Evolutionary conservation across 116 monocot species (phyloP).

Genomic region (Posidonia oceanica): DNA sequence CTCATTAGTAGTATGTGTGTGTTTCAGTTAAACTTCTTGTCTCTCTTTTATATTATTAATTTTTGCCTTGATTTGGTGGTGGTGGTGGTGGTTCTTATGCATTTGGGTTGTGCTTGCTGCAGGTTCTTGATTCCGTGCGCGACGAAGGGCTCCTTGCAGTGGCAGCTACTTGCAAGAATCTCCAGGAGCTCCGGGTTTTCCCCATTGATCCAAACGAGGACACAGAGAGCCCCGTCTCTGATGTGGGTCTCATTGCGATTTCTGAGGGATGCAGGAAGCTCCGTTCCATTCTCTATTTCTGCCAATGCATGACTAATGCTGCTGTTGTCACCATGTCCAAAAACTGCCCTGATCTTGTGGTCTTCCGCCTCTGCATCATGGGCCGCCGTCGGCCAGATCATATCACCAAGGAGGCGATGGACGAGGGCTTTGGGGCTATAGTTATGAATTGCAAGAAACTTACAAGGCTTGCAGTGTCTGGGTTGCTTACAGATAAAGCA

Average conservation of each 20-base stretch:
- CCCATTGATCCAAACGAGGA: conserved; percentile 54
- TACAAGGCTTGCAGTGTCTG: conserved; percentile 75
- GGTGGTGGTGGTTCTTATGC: neutral
- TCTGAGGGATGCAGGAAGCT: conserved; percentile 77
- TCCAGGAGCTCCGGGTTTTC: conserved; percentile 70
- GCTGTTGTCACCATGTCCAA: conserved; percentile 66
- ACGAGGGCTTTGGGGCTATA: conserved; percentile 80
- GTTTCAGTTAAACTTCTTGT: neutral
- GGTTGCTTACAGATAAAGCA: conserved; percentile 66
- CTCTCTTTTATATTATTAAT: neutral
- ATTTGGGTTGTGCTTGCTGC: neutral
- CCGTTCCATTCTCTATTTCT: conserved; percentile 72
- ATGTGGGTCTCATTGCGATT: conserved; percentile 60
- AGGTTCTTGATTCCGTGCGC: conserved; percentile 76
- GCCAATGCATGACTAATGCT: conserved; percentile 72
- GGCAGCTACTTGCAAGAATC: conserved; percentile 51
- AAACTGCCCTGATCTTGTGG: conserved; percentile 60
- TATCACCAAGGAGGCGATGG: conserved; percentile 68
- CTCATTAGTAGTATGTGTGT: neutral
- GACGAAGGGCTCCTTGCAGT: conserved; percentile 79
- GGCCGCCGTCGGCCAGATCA: conserved; percentile 58
- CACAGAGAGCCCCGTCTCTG: conserved; percentile 51
- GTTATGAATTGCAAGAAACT: conserved; percentile 87
- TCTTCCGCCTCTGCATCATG: conserved; percentile 91
- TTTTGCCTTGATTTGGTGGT: no score